These are phyloP conservation scores for Aspergillus saccharolyticus DNA, from an alignment of 495 filamentous ascomycete species.

Conservation along the genomic window DNA sequence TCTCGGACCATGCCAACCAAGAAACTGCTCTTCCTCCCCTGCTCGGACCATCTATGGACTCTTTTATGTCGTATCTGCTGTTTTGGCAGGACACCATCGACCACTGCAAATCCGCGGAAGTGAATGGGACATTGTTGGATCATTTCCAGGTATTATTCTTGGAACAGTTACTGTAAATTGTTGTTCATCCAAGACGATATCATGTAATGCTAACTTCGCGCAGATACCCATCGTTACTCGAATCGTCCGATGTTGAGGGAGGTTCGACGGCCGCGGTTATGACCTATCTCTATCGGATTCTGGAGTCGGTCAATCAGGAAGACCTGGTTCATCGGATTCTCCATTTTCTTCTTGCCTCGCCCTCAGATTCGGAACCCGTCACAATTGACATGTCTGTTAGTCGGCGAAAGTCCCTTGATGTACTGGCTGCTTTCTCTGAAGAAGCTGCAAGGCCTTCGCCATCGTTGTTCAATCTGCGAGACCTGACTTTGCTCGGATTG, in stretches of 20 bases:
- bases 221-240: conserved; percentile 90
- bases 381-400: conserved; percentile 58
- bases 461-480: conserved; percentile 84
- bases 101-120: conserved; percentile 85
- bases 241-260: conserved; percentile 94
- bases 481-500: conserved; percentile 83
- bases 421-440: conserved; percentile 70
- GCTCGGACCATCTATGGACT: conserved; percentile 76
- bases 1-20: conserved; percentile 68
- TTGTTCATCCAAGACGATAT: not conserved
- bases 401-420: conserved; percentile 81
- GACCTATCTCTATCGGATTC: conserved; percentile 84
- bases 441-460: conserved; percentile 66
- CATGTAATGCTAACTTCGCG: not conserved
- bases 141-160: conserved; percentile 97
- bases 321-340: conserved; percentile 90
- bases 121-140: conserved; percentile 86
- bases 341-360: conserved; percentile 82
- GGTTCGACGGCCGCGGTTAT: conserved; percentile 94
- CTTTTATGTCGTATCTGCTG: conserved; percentile 87
- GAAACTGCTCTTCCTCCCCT: conserved; percentile 39
- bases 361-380: conserved; percentile 33
- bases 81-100: conserved; percentile 99
- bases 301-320: conserved; percentile 85
- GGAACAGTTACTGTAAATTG: conserved; percentile 79